Evolutionary conservation across 2,329 filamentous ascomycete species (phyloP), one percentile per base, ranked within the genome.

Genomic region (Onygena corvina): DNA sequence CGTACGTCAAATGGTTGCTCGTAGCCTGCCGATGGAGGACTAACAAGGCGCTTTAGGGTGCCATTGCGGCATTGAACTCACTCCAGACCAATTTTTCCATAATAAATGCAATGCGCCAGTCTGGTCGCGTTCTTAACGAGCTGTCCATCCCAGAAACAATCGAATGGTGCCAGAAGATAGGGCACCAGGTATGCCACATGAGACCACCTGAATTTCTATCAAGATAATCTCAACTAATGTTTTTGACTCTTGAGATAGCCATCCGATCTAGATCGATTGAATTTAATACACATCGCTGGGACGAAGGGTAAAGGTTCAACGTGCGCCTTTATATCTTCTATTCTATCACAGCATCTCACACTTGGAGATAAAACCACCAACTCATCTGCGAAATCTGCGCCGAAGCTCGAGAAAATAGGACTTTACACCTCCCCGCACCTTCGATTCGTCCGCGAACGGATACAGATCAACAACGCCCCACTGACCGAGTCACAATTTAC

Each of bases 271-370:
- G 70, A 80, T 54, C 67, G 61, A 7, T 60, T 83, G 53, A 81
- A 76, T 52, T 69, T 75, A 56, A 79, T 96, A 53, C 90, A 96
- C 63, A 80, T 96, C 40, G 86, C 90, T 1, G 90, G 90, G 9
- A 95, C 89, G 3, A 96, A 95, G 65, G 90, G 90, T 20, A 96
- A 95, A 65, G 89, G 89, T 34, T 92, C 86, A 2, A 88, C 87
- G 0, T 86, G 84, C 56, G 84, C 89, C 7, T 90, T 89, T 63
- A 77, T 87, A 16, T 86, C 87, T 11, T 81, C 81, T 2, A 85
- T 94, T 54, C 72, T 94, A n/a, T 69, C 73, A 2, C 77, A 82
- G 57, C 82, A 83, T 60, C 64, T 71, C 1, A 59, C 70, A 59
- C 51, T 65, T 49, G 53, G 61, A 56, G 49, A 49, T 46, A 59